These are phyloP conservation scores for Fraxinus angustifolia DNA, from an alignment of 305 asterid species.

Conservation along the genomic window DNA sequence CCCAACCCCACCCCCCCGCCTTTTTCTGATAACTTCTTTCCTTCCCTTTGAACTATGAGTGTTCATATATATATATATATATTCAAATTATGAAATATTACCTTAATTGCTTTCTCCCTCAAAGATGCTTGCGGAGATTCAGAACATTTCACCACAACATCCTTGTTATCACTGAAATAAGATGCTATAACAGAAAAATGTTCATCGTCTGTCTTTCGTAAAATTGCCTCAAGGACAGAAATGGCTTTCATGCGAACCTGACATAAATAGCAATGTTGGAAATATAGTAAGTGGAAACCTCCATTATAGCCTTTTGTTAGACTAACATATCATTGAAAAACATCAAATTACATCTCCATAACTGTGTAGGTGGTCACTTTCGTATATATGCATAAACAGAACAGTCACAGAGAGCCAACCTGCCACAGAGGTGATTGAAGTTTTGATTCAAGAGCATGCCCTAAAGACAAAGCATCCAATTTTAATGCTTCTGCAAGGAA, in stretches of 20 bases:
- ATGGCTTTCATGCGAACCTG: constrained; percentile 92
- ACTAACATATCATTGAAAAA: not conserved
- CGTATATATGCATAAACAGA: constrained; percentile 13
- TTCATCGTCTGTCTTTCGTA: constrained; percentile 73
- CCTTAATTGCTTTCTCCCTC: constrained; percentile 94
- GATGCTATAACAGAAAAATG: constrained; percentile 55
- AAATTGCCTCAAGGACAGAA: constrained; percentile 83
- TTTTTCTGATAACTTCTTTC: not conserved
- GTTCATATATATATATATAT: not conserved
- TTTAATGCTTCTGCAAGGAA: constrained; percentile 80
- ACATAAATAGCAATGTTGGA: constrained; percentile 22
- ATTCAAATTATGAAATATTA: constrained; percentile 20
- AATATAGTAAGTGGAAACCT: constrained; percentile 14
- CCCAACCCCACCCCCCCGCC: no score
- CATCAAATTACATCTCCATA: constrained; percentile 10
- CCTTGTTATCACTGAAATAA: constrained; percentile 65
- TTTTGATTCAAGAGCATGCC: constrained; percentile 74
- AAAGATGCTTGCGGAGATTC: constrained; percentile 97
- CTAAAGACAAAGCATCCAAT: constrained; percentile 58
- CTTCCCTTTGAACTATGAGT: not conserved
- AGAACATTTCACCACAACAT: constrained; percentile 69
- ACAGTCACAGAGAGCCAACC: constrained; percentile 44
- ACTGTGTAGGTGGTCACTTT: constrained; percentile 13
- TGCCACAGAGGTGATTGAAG: constrained; percentile 89
- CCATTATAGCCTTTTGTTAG: not conserved